phyloP scores from a whole-genome alignment of 2,329 filamentous ascomycete species.

The Chaetoscypha palmicola region DNA sequence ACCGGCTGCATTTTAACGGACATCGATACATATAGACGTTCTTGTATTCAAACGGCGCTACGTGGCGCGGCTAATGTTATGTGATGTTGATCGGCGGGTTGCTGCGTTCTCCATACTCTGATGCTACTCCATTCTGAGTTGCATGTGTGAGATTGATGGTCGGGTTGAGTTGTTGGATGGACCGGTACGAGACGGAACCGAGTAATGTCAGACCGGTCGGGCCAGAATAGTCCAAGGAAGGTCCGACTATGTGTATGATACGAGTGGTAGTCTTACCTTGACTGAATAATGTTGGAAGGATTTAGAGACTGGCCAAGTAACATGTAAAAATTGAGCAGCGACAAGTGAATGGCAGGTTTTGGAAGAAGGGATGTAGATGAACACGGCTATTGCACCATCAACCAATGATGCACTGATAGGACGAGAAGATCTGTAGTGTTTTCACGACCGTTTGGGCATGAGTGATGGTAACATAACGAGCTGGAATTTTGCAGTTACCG shows the following conservation, averaged over 20 bases:
- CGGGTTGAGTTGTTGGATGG: slow-evolving; percentile 5
- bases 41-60: slow-evolving; percentile 17
- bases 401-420: slow-evolving; percentile 9
- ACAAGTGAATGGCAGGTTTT: slow-evolving; percentile 5
- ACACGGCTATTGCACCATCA: slow-evolving; percentile 19
- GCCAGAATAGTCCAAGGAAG: too few species aligned
- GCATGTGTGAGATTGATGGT: slow-evolving; percentile 9
- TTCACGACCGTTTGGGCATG: not conserved
- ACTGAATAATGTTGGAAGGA: slow-evolving; percentile 4
- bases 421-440: slow-evolving; percentile 2
- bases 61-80: slow-evolving; percentile 19
- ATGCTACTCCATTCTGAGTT: slow-evolving; percentile 1
- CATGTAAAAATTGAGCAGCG: slow-evolving; percentile 14
- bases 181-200: too few species aligned
- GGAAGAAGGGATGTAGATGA: slow-evolving; percentile 7
- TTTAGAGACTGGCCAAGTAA: slow-evolving; percentile 15
- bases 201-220: too few species aligned
- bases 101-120: slow-evolving; percentile 18
- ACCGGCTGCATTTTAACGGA: slow-evolving; percentile 38
- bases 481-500: slow-evolving; percentile 1
- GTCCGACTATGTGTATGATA: too few species aligned
- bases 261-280: not conserved
- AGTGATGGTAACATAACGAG: slow-evolving; percentile 5
- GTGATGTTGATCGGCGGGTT: slow-evolving; percentile 12
- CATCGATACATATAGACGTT: slow-evolving; percentile 28